Evolutionary conservation across 225 moss, liverwort and hornwort genomes (phyloP).

Genomic region (Antitrichia curtipendula): DNA sequence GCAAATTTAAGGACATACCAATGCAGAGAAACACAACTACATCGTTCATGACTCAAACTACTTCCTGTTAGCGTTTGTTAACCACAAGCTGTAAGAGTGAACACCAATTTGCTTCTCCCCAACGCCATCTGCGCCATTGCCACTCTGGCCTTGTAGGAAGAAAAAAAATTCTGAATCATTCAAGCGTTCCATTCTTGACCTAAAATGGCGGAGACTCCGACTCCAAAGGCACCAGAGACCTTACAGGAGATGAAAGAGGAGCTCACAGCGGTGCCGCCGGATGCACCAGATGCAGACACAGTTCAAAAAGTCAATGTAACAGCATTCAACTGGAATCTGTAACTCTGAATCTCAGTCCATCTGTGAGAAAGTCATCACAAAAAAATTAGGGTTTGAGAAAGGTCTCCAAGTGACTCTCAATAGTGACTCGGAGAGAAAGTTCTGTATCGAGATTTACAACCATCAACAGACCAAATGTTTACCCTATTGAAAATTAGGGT

Average conservation of each 20-base stretch:
- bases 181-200: background rate
- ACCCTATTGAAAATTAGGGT: background rate
- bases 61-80: background rate
- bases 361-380: background rate
- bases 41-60: background rate
- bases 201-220: conserved; percentile 19
- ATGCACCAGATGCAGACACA: background rate
- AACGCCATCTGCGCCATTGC: background rate
- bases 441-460: background rate
- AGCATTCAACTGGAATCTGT: background rate
- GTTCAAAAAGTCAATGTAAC: conserved; percentile 12
- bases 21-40: background rate
- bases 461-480: background rate
- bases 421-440: background rate
- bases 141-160: background rate
- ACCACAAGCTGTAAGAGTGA: background rate
- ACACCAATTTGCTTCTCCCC: background rate
- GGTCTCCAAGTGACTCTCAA: background rate
- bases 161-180: background rate
- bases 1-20: background rate
- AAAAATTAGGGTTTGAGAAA: background rate
- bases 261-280: conserved; percentile 16
- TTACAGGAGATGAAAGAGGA: conserved; percentile 34
- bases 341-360: background rate
- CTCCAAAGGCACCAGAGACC: conserved; percentile 12